Conservation (phyloP, 2,329 filamentous ascomycete genomes). For the Curvularia verruculosa region DNA sequence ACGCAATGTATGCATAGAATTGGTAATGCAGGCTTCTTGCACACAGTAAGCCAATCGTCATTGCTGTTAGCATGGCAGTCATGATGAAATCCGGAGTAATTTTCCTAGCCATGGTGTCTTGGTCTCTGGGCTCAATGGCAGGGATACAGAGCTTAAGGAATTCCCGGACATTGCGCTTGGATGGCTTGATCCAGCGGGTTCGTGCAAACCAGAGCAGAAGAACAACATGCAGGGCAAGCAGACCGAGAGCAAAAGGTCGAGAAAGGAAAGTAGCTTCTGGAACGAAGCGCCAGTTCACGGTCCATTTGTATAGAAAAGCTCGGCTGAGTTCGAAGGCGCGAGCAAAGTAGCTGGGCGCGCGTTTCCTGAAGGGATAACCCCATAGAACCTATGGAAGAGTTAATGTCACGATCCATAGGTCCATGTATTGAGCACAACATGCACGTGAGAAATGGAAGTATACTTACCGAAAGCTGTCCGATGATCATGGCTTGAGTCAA, state of each 20-base stretch:
- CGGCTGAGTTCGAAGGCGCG: conserved; percentile 90
- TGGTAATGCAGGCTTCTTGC: conserved; percentile 92
- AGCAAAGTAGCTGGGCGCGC: conserved; percentile 73
- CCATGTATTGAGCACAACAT: not conserved
- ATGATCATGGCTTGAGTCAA: conserved; percentile 75
- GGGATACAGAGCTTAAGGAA: conserved; percentile 59
- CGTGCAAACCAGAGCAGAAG: conserved; percentile 71
- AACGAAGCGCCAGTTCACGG: conserved; percentile 98
- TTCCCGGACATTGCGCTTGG: conserved; percentile 62
- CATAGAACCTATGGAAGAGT: conserved; percentile 55
- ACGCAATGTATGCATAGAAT: conserved; percentile 90
- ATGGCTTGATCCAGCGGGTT: conserved; percentile 74
- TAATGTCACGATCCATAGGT: conserved; percentile 1
- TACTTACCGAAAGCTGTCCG: conserved; percentile 73
- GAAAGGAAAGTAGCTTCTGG: conserved; percentile 81
- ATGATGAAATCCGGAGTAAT: conserved; percentile 76
- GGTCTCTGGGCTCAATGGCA: conserved; percentile 53
- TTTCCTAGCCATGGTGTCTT: conserved; percentile 61
- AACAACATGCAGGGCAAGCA: conserved; percentile 69
- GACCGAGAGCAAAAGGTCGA: conserved; percentile 67
- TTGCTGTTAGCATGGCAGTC: conserved; percentile 76
- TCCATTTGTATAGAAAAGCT: conserved; percentile 96
- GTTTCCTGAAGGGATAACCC: conserved; percentile 70
- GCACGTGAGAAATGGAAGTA: not conserved
- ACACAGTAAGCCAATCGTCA: conserved; percentile 80